Conservation (phyloP, 805 yeast species). For the Cyberlindnera subsufficiens region DNA sequence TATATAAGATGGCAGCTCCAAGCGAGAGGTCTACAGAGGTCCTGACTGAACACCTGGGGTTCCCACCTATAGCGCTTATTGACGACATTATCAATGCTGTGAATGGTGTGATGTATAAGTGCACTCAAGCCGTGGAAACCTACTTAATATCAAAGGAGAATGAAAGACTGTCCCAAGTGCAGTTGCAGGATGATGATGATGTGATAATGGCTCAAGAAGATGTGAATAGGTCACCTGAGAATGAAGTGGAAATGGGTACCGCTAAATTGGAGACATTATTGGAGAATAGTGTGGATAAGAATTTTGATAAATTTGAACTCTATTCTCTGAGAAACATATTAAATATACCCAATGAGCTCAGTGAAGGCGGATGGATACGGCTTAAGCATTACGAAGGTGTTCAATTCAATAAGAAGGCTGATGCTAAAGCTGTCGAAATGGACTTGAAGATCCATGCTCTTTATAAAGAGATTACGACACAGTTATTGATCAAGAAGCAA, state of each 20-base stretch:
- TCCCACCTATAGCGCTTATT: constrained; percentile 72
- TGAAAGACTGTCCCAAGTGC: background rate
- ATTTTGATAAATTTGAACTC: constrained; percentile 81
- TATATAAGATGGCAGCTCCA: constrained; percentile 12
- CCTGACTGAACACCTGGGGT: constrained; percentile 82
- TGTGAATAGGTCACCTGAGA: constrained; percentile 23
- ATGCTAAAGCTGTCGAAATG: constrained; percentile 16
- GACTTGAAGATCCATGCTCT: constrained; percentile 30
- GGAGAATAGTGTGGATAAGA: constrained; percentile 70
- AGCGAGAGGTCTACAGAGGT: constrained; percentile 35
- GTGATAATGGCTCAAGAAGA: constrained; percentile 21
- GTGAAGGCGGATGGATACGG: constrained; percentile 56
- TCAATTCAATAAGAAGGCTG: constrained; percentile 17
- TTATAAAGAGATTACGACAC: constrained; percentile 34
- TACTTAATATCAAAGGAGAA: constrained; percentile 38
- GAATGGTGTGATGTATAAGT: constrained; percentile 75
- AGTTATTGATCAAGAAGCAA: constrained; percentile 36
- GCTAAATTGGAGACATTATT: constrained; percentile 73
- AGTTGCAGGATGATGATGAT: constrained; percentile 6
- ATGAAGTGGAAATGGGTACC: constrained; percentile 70
- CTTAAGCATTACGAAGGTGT: constrained; percentile 63
- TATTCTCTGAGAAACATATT: constrained; percentile 76
- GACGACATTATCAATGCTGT: constrained; percentile 89
- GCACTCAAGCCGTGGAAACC: constrained; percentile 72
- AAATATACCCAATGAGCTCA: constrained; percentile 47